Percentiles rank a stretch among this genome's conserved stretches.
These are phyloP conservation scores for Penicillium decumbens DNA, from an alignment of 2,329 filamentous ascomycete genomes.

Conservation along the genomic window DNA sequence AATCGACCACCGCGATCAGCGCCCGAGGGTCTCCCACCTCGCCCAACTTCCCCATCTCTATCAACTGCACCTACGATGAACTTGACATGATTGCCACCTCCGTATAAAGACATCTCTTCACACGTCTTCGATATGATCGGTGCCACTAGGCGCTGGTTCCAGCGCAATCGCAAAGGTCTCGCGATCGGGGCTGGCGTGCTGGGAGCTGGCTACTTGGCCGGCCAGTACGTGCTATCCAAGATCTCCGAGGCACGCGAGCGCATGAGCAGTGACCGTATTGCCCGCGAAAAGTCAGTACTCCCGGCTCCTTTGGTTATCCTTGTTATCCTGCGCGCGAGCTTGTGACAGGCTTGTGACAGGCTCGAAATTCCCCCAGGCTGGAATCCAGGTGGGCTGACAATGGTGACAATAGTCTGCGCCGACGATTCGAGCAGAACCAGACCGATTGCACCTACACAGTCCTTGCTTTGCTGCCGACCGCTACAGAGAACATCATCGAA, in stretches of 20 bases:
- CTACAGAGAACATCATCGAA: slow-evolving; percentile 81
- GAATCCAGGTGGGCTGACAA: slow-evolving; percentile 13
- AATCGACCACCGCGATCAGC: slow-evolving; percentile 13
- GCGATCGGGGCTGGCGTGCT: slow-evolving; percentile 82
- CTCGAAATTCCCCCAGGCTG: slow-evolving; percentile 1
- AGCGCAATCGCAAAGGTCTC: slow-evolving; percentile 83
- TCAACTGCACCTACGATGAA: slow-evolving; percentile 2
- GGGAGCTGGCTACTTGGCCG: slow-evolving; percentile 84
- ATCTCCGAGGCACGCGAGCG: slow-evolving; percentile 90
- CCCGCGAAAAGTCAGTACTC: slow-evolving; percentile 79
- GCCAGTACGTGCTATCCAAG: slow-evolving; percentile 88
- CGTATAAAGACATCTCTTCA: not conserved
- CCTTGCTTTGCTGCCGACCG: slow-evolving; percentile 87
- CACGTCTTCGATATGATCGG: slow-evolving; percentile 51
- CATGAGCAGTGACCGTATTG: slow-evolving; percentile 92
- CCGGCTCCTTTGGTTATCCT: not conserved
- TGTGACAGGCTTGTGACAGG: slow-evolving; percentile 1
- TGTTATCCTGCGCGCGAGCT: slow-evolving; percentile 11
- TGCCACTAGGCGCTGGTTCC: slow-evolving; percentile 83
- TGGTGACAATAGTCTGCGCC: slow-evolving; percentile 63
- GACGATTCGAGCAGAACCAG: slow-evolving; percentile 97
- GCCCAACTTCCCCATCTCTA: slow-evolving; percentile 8
- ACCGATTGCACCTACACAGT: slow-evolving; percentile 98
- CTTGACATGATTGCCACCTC: not conserved
- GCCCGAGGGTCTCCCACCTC: slow-evolving; percentile 16